Base-by-base conservation (phyloP, 768 basidiomycete genomes). In the Leccinum pellstonianum region DNA sequence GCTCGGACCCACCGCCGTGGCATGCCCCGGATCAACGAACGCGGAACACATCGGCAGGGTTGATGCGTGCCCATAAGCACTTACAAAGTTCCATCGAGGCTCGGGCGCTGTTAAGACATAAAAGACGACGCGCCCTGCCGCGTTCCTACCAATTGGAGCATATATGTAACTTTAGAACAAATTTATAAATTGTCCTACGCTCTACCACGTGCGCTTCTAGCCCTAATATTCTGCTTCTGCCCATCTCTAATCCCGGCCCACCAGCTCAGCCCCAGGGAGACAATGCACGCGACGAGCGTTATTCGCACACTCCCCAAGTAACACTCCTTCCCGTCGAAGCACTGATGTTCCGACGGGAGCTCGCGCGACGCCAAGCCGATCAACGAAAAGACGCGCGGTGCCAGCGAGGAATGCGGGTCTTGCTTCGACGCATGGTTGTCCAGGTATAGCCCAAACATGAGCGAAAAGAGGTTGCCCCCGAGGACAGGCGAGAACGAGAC, bases 401-500 rank as follows among this genome's bases (percentile, higher is more conserved):
- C 35, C 4, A 62, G 3, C 0, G 48, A 47, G 31, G 56, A 38
- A n/a, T 5, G 52, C 8, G 46, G 15, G 27, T 58, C 64, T 12
- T 62, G 54, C 4, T 12, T 9, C 1, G 74, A 60, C 5, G 75
- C 83, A 64, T 95, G 90, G 4, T 86, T 79, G 64, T 96, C 94
- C 31, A 94, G 80, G 64, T 91, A 88, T 52, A 77, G 79, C 5
- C 94, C 94, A 66, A 95, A 95, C 48, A 86, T 77, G 54, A 95
- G 64, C n/a, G 91, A 93, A 71, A 93, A 90, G 1, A 94, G 50
- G 74, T 95, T 95, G 0, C 88, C 88, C 4, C 88, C 90, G 6
- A 87, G n/a, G 56, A 93, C 75, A 1, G 94, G 91, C 1, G 90
- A 82, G 51, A 92, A 74, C 19, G 84, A 83, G 25, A 90, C 77